Evolutionary conservation across 1,284 basidiomycete genomes (phyloP).

Genomic region (Ustilago shanxiensis): DNA sequence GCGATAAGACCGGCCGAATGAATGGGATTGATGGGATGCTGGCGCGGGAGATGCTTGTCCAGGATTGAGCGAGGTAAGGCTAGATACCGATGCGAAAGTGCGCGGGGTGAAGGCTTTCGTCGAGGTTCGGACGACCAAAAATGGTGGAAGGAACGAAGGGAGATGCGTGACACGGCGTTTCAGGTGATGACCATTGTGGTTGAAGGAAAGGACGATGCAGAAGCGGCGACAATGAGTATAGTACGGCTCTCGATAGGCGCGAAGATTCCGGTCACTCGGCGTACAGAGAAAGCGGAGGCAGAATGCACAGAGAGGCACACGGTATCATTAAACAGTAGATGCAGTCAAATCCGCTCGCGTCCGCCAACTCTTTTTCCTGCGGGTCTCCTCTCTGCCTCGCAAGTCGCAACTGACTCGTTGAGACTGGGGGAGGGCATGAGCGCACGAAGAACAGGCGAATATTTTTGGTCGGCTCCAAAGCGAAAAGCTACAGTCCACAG

Average conservation of each 20-base stretch:
- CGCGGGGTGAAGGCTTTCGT: not conserved
- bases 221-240: not conserved
- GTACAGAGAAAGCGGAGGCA: not conserved
- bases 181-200: not conserved
- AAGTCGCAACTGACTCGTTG: too few species aligned
- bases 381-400: not conserved
- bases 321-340: not conserved
- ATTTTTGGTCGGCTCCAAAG: not conserved
- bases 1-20: not conserved
- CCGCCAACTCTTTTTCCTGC: constrained; percentile 2
- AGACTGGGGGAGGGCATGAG: not conserved
- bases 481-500: too few species aligned
- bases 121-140: not conserved
- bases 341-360: constrained; percentile 35
- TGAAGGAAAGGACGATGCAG: not conserved
- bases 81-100: not conserved
- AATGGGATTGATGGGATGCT: not conserved
- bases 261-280: constrained; percentile 13
- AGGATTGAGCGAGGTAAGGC: not conserved
- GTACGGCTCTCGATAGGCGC: not conserved
- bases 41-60: not conserved
- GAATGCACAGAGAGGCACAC: not conserved
- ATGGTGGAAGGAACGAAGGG: not conserved
- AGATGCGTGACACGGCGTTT: not conserved
- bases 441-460: not conserved